Percentiles rank a stretch among this genome's conserved stretches.
These are phyloP conservation scores for Chenopodium suecicum DNA, from an alignment of 148 eudicot genomes.

Conservation along the genomic window DNA sequence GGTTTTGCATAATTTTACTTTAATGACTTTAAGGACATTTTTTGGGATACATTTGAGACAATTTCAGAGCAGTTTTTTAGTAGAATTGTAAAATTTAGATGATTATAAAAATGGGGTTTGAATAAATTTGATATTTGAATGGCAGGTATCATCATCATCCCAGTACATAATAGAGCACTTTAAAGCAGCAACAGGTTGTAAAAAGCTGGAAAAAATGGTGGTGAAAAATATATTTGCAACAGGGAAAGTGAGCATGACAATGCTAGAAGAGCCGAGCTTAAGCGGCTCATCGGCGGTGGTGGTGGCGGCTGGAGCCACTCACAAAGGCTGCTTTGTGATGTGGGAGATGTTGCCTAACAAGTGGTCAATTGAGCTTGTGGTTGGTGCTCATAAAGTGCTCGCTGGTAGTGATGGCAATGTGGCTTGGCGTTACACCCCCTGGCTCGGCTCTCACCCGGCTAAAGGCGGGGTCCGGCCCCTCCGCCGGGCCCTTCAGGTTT, in stretches of 20 bases:
- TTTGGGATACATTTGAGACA: too few relatives aligned
- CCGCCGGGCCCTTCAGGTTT: slow-evolving; percentile 82
- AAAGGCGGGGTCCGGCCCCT: slow-evolving; percentile 91
- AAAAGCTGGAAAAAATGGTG: slow-evolving; percentile 59
- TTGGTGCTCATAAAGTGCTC: slow-evolving; percentile 69
- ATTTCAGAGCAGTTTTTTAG: background rate
- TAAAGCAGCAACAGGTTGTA: slow-evolving; percentile 91
- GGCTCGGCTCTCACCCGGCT: slow-evolving; percentile 91
- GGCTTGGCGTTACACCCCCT: slow-evolving; percentile 98
- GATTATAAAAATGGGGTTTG: background rate
- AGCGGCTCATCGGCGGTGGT: slow-evolving; percentile 28
- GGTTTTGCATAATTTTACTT: background rate
- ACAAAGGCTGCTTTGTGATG: slow-evolving; percentile 87
- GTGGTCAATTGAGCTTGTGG: slow-evolving; percentile 88
- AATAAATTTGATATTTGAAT: background rate
- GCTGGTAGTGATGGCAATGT: slow-evolving; percentile 91
- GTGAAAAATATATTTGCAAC: slow-evolving; percentile 77
- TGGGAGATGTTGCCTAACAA: slow-evolving; percentile 95
- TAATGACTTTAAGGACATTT: background rate
- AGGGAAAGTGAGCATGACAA: slow-evolving; percentile 79
- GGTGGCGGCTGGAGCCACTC: slow-evolving; percentile 30
- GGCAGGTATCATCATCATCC: slow-evolving; percentile 76
- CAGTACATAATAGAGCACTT: slow-evolving; percentile 90
- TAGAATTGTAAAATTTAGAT: background rate
- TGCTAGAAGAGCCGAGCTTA: slow-evolving; percentile 66